Evolutionary conservation across 306 rosid genomes (phyloP).

Genomic region (Cicer yamashitae): DNA sequence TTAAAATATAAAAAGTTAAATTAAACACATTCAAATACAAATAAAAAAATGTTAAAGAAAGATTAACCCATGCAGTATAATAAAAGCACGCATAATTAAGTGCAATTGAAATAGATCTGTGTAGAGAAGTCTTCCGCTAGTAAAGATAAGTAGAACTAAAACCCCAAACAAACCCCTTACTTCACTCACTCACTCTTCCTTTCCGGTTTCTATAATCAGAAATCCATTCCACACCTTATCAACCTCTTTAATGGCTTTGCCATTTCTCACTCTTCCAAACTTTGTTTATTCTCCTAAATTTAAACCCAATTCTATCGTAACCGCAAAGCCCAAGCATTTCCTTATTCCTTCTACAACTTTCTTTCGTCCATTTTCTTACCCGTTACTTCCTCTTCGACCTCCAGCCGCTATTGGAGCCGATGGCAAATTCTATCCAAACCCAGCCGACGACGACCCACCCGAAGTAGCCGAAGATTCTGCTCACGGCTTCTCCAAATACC

Average conservation of each 20-base stretch:
- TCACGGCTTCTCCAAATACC: slow-evolving; percentile 78
- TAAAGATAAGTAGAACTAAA: background rate
- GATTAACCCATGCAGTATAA: too few relatives aligned
- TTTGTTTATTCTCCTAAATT: slow-evolving; percentile 43
- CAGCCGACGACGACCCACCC: slow-evolving; percentile 88
- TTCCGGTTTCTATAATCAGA: background rate
- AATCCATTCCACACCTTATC: background rate
- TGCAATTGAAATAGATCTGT: too few relatives aligned
- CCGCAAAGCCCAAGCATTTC: slow-evolving; percentile 45
- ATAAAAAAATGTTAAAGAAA: too few relatives aligned
- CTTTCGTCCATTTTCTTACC: slow-evolving; percentile 21
- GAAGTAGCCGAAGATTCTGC: slow-evolving; percentile 73
- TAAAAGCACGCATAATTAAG: too few relatives aligned
- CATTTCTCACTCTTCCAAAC: slow-evolving; percentile 58
- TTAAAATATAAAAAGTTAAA: too few relatives aligned
- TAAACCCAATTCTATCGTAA: slow-evolving; percentile 37
- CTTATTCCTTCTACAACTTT: slow-evolving; percentile 29
- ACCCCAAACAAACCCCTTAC: slow-evolving; percentile 33
- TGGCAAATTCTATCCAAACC: slow-evolving; percentile 79
- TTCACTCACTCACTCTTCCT: background rate
- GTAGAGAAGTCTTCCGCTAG: too few relatives aligned
- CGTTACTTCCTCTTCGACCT: slow-evolving; percentile 39
- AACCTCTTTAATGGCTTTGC: slow-evolving; percentile 57
- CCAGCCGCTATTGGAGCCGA: slow-evolving; percentile 63
- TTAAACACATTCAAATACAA: too few relatives aligned